Conservation (phyloP, 2,329 filamentous ascomycete species). For the Chalaropsis thielavioides region DNA sequence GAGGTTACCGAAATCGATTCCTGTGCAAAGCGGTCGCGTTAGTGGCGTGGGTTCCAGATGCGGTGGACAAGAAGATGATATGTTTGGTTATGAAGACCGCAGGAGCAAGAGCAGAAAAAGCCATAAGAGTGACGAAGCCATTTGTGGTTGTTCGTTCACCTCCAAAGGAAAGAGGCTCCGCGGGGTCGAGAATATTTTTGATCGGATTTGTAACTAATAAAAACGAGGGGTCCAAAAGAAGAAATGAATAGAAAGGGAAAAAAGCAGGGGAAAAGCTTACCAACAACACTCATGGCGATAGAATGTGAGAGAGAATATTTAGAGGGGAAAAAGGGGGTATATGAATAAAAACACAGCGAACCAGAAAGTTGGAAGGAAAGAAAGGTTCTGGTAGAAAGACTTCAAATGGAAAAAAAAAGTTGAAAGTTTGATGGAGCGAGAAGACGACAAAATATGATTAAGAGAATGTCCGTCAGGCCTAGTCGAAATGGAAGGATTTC, state of each 20-base stretch:
- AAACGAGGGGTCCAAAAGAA: constrained; percentile 4
- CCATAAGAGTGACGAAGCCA: background rate
- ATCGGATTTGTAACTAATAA: constrained; percentile 4
- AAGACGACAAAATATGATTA: constrained; percentile 10
- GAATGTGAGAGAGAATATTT: constrained; percentile 11
- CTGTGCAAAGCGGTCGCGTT: constrained; percentile 26
- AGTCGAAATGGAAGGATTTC: constrained; percentile 13
- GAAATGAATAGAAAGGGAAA: background rate
- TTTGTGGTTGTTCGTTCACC: background rate
- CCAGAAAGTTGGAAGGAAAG: constrained; percentile 8
- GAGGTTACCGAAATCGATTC: constrained; percentile 88
- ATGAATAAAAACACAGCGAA: background rate
- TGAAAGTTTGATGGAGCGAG: constrained; percentile 13
- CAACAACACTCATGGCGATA: constrained; percentile 18
- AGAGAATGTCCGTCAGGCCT: constrained; percentile 12
- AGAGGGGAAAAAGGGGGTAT: background rate
- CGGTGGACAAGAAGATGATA: background rate
- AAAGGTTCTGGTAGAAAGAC: constrained; percentile 12
- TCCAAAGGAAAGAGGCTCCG: background rate
- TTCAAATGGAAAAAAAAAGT: constrained; percentile 11
- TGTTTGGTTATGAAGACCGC: too few relatives aligned
- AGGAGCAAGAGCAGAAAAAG: too few relatives aligned
- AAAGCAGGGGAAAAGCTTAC: constrained; percentile 7
- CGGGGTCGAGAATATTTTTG: constrained; percentile 11
- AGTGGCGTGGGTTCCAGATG: background rate